Base-by-base conservation (phyloP, 768 basidiomycete genomes). In the Suillus placidus region DNA sequence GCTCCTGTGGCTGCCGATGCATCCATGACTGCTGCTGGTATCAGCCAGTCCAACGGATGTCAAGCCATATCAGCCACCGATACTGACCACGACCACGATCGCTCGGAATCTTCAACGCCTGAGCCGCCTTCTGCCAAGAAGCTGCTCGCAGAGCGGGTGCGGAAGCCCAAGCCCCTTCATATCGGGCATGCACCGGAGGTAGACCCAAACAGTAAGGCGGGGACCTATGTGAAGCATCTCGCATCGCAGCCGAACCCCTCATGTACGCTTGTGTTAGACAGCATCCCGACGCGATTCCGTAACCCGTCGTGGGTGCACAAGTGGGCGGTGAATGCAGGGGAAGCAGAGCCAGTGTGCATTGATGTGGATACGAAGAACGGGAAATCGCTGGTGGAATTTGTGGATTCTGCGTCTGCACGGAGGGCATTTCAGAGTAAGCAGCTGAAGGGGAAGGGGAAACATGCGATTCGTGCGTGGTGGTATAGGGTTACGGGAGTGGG, bases 181-280 rank as follows among this genome's bases (percentile, higher is more conserved):
- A 85, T 86, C 51, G 85, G 86, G 14, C 81, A 84, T 79, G 73
- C 76, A 57, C 81, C 79, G 6, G 82, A 85, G 61, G 77, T 75
- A 14, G 82, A 84, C 64, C 77, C 80, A 0, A 74, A 80, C 14
- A 80, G 81, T 68, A 83, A 79, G 65, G 83, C 82, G 67, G 83
- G 84, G n/a, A 74, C 78, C 3, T 87, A 84, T 71, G 71, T 75
- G 34, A 72, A 77, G 51, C 65, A 70, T 68, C 51, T 63, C 70
- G 61, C 47, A 51, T 64, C 65, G 23, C 67, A 38, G 45, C 85
- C 85, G 49, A 82, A 83, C 67, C 82, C 82, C 6, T 76, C 81
- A 3, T 79, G 84, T 16, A 85, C 86, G 1, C 74, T 88, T 35
- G 84, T 88, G 32, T 81, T 88, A 75, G 85, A 87, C 67, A 81